A percentile compares a stretch with the other conserved stretches of the same genome.
Conservation (phyloP, 345 rosid genomes). For the Syzygium aromaticum region DNA sequence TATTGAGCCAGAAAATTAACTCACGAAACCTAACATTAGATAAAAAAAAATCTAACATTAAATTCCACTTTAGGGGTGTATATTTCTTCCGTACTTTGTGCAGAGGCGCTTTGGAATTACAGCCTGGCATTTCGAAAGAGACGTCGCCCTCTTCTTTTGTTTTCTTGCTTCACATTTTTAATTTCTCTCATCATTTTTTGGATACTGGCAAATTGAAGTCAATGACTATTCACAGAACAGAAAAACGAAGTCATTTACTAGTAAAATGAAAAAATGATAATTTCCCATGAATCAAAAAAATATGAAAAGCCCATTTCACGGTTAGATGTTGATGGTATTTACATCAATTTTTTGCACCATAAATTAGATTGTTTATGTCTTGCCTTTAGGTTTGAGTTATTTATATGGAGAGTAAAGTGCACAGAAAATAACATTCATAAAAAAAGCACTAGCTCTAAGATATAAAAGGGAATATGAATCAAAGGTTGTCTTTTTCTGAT, state of each 20-base stretch:
- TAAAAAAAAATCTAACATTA: not conserved
- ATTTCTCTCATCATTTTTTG: not conserved
- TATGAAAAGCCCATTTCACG: not conserved
- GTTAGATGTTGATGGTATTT: not conserved
- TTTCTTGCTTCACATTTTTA: not conserved
- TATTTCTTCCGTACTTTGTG: not conserved
- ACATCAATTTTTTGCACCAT: not conserved
- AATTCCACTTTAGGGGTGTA: not conserved
- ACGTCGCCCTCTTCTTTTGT: not conserved
- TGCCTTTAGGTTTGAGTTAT: not conserved
- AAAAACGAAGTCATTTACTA: not conserved
- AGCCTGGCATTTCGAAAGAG: slow-evolving; percentile 22
- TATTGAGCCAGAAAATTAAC: not conserved
- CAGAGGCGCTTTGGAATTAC: not conserved
- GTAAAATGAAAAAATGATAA: not conserved
- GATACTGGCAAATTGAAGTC: not conserved
- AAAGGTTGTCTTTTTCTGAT: not conserved
- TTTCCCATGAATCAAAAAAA: not conserved
- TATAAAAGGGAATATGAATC: not conserved
- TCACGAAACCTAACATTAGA: not conserved
- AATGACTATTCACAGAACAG: not conserved
- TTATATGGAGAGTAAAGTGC: not conserved
- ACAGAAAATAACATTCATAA: not conserved
- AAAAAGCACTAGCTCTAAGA: not conserved
- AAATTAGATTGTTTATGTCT: not conserved